Percentiles rank a stretch among this genome's conserved stretches.
Conservation (phyloP, 2,329 filamentous ascomycete species). For the Trichoderma afroharzianum region DNA sequence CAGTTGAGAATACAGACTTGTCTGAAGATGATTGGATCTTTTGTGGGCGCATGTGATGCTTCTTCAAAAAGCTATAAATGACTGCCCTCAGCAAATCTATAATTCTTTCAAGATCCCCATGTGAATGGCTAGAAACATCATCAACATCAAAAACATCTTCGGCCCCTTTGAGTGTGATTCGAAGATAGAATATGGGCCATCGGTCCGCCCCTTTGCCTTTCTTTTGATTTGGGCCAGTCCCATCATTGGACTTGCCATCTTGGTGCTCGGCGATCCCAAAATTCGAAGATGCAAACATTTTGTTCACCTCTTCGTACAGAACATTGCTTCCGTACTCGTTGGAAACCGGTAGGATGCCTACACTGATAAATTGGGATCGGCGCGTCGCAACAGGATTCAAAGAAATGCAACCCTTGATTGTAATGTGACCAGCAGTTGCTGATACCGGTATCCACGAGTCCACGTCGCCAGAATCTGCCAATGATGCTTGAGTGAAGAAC, state of each 20-base stretch:
- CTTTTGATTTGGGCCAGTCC: constrained; percentile 30
- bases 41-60: constrained; percentile 64
- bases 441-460: constrained; percentile 67
- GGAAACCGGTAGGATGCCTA: constrained; percentile 66
- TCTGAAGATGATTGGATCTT: constrained; percentile 25
- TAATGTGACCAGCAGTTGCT: constrained; percentile 59
- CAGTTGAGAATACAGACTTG: constrained; percentile 26
- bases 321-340: constrained; percentile 56
- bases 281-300: constrained; percentile 67
- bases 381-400: constrained; percentile 66
- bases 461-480: constrained; percentile 52
- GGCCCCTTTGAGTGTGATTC: constrained; percentile 45
- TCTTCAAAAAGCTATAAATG: constrained; percentile 69
- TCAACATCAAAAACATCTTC: constrained; percentile 35
- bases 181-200: constrained; percentile 88
- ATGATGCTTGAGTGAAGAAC: constrained; percentile 63
- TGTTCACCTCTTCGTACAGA: constrained; percentile 76
- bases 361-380: constrained; percentile 73
- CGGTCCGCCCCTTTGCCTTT: constrained; percentile 66
- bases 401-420: constrained; percentile 69
- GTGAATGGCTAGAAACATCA: constrained; percentile 42
- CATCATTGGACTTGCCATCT: constrained; percentile 26
- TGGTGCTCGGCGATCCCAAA: constrained; percentile 64
- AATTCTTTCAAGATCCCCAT: constrained; percentile 45
- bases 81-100: constrained; percentile 65